A percentile compares a stretch with the other conserved stretches of the same genome.
phyloP scores from a whole-genome alignment of 768 basidiomycete genomes.

The Mycena latifolia region DNA sequence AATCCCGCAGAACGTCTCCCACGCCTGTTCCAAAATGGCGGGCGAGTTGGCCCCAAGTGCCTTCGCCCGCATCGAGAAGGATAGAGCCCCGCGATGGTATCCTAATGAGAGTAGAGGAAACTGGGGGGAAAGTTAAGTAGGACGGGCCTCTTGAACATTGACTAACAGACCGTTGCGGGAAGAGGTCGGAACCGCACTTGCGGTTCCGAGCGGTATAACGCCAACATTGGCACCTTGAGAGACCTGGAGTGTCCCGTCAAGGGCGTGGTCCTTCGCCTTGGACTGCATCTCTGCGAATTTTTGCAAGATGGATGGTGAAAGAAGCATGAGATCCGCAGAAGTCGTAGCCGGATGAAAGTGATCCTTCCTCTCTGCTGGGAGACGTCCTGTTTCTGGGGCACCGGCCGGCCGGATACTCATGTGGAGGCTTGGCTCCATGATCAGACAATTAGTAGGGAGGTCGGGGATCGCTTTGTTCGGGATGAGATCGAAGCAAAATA shows the following conservation, averaged over 20 bases:
- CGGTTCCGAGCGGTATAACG: constrained; percentile 88
- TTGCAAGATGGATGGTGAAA: constrained; percentile 48
- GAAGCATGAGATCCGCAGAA: constrained; percentile 40
- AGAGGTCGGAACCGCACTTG: constrained; percentile 86
- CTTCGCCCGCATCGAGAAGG: constrained; percentile 93
- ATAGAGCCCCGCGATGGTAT: constrained; percentile 81
- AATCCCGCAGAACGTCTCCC: constrained; percentile 71
- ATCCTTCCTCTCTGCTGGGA: constrained; percentile 45
- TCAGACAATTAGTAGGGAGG: constrained; percentile 60
- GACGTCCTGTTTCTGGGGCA: constrained; percentile 51
- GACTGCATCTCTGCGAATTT: constrained; percentile 56
- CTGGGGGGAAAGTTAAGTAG: constrained; percentile 48
- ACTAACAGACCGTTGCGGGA: constrained; percentile 83
- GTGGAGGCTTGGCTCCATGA: constrained; percentile 56
- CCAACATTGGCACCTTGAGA: constrained; percentile 71
- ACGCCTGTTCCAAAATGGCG: constrained; percentile 79
- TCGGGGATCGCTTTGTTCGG: constrained; percentile 48
- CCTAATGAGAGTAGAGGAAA: constrained; percentile 81
- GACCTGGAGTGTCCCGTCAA: constrained; percentile 22
- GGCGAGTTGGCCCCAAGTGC: constrained; percentile 90
- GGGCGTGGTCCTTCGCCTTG: constrained; percentile 42
- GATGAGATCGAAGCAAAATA: background rate
- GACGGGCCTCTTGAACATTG: background rate
- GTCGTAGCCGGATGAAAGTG: constrained; percentile 54
- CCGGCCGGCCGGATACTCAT: constrained; percentile 62